Percentiles rank a stretch among this genome's conserved stretches.
Conservation (phyloP, 2,329 filamentous ascomycete species). For the Penicillium sclerotiorum region DNA sequence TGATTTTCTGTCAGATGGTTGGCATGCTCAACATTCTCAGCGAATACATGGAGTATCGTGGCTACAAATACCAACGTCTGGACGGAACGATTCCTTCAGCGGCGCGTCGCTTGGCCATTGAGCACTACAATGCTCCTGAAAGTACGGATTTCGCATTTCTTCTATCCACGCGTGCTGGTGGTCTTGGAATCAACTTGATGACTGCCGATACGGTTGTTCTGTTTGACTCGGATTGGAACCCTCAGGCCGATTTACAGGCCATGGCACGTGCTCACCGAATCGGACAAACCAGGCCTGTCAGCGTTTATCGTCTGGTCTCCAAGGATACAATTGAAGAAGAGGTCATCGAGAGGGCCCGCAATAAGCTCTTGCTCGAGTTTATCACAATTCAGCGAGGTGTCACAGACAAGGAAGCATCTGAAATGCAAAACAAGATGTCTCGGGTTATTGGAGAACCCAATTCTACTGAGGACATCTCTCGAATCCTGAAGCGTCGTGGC, state of each 20-base stretch:
- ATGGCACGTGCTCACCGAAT: constrained; percentile 99
- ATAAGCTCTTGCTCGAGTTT: constrained; percentile 96
- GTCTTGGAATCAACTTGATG: constrained; percentile 98
- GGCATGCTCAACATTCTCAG: constrained; percentile 96
- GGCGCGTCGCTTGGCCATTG: constrained; percentile 88
- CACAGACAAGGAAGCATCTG: constrained; percentile 87
- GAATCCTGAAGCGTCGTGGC: constrained; percentile 95
- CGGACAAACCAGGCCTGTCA: constrained; percentile 93
- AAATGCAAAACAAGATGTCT: constrained; percentile 76
- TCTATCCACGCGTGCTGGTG: constrained; percentile 91
- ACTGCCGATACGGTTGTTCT: constrained; percentile 97
- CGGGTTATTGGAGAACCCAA: constrained; percentile 75
- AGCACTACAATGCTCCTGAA: constrained; percentile 96
- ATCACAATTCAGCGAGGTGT: constrained; percentile 96
- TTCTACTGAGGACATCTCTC: constrained; percentile 91
- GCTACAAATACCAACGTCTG: constrained; percentile 92
- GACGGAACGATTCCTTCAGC: constrained; percentile 92
- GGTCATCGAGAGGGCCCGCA: constrained; percentile 90
- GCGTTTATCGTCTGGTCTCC: constrained; percentile 92
- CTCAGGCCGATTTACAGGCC: constrained; percentile 94
- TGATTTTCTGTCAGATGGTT: constrained; percentile 99
- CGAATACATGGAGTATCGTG: constrained; percentile 88
- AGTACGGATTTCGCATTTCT: constrained; percentile 97
- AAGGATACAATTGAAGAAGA: constrained; percentile 99
- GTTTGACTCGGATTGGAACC: constrained; percentile 96